phyloP scores from a whole-genome alignment of 2,329 filamentous ascomycete species.

The Biscogniauxia sp. region DNA sequence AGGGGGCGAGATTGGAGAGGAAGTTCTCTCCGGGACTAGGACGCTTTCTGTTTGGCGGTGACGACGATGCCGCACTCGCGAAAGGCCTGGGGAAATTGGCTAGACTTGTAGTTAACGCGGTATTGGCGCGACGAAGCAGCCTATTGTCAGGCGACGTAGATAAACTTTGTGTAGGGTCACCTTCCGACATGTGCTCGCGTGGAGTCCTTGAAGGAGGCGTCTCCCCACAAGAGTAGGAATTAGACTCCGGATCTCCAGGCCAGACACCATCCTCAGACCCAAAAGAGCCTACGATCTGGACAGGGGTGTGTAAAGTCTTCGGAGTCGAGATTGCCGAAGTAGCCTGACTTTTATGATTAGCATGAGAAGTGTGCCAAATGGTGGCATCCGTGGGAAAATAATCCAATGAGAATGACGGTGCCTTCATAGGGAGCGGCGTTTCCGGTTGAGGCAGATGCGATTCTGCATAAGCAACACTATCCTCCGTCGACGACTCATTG shows the following conservation, averaged over 20 bases:
- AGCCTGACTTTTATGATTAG: slow-evolving; percentile 49
- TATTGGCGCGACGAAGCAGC: slow-evolving; percentile 52
- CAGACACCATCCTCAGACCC: slow-evolving; percentile 55
- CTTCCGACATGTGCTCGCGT: slow-evolving; percentile 43
- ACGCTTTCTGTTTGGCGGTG: slow-evolving; percentile 48
- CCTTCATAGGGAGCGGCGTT: slow-evolving; percentile 63
- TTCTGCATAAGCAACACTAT: slow-evolving; percentile 57
- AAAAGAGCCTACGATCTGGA: slow-evolving; percentile 53
- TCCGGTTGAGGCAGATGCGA: slow-evolving; percentile 56
- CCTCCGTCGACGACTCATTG: slow-evolving; percentile 55
- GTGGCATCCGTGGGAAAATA: slow-evolving; percentile 61
- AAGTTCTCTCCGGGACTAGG: slow-evolving; percentile 62
- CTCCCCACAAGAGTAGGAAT: slow-evolving; percentile 61
- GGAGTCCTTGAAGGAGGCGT: slow-evolving; percentile 55
- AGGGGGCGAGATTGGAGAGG: slow-evolving; percentile 52
- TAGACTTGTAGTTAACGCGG: slow-evolving; percentile 54
- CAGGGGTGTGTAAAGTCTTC: slow-evolving; percentile 54
- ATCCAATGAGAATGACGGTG: slow-evolving; percentile 63
- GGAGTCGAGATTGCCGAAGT: slow-evolving; percentile 58
- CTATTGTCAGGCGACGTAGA: slow-evolving; percentile 60
- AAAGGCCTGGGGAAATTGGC: slow-evolving; percentile 49
- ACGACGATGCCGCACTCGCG: slow-evolving; percentile 39
- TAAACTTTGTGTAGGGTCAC: slow-evolving; percentile 49
- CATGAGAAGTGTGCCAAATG: slow-evolving; percentile 43
- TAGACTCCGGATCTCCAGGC: slow-evolving; percentile 52